Percentiles rank a stretch among this genome's conserved stretches.
phyloP scores from a whole-genome alignment of 352 stramenopile species.

The Pythium folliculosum region DNA sequence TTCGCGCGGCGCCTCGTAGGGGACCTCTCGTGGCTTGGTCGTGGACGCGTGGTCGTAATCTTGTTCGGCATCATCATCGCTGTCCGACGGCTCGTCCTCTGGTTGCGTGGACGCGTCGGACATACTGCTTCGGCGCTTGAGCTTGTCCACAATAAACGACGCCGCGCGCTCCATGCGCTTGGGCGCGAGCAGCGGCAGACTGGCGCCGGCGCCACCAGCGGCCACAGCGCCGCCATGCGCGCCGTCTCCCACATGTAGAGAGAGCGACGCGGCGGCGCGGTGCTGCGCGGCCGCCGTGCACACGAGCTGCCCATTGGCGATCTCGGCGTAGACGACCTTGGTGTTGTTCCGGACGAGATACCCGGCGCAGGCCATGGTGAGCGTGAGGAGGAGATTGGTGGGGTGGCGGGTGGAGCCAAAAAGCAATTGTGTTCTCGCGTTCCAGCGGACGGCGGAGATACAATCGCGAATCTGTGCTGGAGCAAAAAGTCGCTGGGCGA shows the following conservation, averaged over 20 bases:
- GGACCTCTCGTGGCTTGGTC: conserved; percentile 22
- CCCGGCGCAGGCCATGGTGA: conserved; percentile 63
- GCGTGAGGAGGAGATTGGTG: background rate
- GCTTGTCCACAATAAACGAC: conserved; percentile 15
- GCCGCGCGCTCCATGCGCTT: conserved; percentile 36
- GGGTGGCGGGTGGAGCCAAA: background rate
- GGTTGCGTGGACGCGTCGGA: conserved; percentile 25
- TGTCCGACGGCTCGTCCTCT: conserved; percentile 30
- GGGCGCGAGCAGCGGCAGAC: conserved; percentile 48
- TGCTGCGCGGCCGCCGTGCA: conserved; percentile 35
- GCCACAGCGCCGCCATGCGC: conserved; percentile 11
- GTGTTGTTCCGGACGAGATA: conserved; percentile 67
- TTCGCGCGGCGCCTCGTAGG: conserved; percentile 31
- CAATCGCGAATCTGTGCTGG: conserved; percentile 20
- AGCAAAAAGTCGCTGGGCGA: background rate
- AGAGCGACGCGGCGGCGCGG: background rate
- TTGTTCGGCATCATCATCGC: conserved; percentile 11
- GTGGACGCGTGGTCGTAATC: conserved; percentile 20
- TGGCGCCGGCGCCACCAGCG: conserved; percentile 15
- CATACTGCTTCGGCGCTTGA: conserved; percentile 19
- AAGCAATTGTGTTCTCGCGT: background rate
- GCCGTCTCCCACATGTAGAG: background rate
- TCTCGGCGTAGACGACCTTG: conserved; percentile 57
- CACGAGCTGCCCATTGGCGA: conserved; percentile 52
- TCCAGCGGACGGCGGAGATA: background rate